phyloP scores from a whole-genome alignment of 2,329 filamentous ascomycete genomes.

The Hymenoscyphus fraxineus region DNA sequence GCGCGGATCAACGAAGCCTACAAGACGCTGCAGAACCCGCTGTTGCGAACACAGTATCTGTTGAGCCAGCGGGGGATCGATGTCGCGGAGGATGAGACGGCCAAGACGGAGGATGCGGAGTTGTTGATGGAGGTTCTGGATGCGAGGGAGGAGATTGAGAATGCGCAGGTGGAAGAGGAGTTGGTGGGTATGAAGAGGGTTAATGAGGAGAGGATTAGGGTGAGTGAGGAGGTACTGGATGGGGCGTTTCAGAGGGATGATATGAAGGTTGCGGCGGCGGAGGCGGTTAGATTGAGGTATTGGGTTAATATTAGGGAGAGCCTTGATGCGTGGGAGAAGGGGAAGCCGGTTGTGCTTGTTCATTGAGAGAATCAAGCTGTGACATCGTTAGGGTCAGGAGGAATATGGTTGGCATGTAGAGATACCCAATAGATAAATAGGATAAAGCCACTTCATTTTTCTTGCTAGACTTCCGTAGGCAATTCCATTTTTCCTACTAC shows the following conservation, averaged over 20 bases:
- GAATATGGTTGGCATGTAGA: not conserved
- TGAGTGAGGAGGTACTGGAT: slow-evolving; percentile 60
- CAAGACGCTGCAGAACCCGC: slow-evolving; percentile 73
- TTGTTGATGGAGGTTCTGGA: slow-evolving; percentile 79
- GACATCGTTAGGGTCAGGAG: not conserved
- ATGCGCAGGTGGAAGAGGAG: slow-evolving; percentile 63
- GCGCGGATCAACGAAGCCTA: slow-evolving; percentile 89
- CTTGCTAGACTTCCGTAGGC: no score
- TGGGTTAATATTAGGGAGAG: slow-evolving; percentile 86
- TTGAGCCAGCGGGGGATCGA: slow-evolving; percentile 69
- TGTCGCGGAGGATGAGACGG: slow-evolving; percentile 73
- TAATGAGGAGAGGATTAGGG: slow-evolving; percentile 65
- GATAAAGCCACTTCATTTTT: no score
- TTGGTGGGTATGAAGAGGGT: slow-evolving; percentile 54
- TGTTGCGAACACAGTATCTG: slow-evolving; percentile 84
- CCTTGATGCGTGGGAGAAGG: slow-evolving; percentile 79
- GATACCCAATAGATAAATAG: not conserved
- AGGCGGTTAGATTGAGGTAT: slow-evolving; percentile 78
- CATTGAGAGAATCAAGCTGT: slow-evolving; percentile 38
- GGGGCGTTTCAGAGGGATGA: slow-evolving; percentile 64
- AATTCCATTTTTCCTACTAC: no score
- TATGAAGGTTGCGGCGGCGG: slow-evolving; percentile 60
- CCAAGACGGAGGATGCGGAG: slow-evolving; percentile 62
- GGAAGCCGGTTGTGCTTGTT: slow-evolving; percentile 55
- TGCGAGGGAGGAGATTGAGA: slow-evolving; percentile 70